Conservation (phyloP, 1,284 basidiomycete genomes). For the Fistulina hepatica region DNA sequence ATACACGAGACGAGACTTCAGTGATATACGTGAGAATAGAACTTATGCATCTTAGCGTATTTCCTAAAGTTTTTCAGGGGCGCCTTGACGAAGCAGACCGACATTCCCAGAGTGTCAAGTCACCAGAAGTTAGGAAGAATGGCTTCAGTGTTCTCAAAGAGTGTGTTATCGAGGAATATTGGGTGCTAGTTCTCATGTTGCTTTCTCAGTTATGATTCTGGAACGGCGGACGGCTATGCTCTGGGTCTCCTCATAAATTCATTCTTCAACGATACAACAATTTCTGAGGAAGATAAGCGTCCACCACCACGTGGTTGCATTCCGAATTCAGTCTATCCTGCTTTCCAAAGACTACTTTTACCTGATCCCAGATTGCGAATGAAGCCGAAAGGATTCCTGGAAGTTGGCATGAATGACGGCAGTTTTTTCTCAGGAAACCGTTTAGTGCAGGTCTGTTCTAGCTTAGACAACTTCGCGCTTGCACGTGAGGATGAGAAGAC, state of each 20-base stretch:
- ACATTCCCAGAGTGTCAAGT: no score
- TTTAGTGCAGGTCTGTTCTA: constrained; percentile 76
- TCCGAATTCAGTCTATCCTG: constrained; percentile 66
- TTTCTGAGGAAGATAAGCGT: background rate
- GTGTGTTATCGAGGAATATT: constrained; percentile 32
- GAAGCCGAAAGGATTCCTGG: constrained; percentile 67
- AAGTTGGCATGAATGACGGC: constrained; percentile 60
- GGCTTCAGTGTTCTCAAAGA: constrained; percentile 82
- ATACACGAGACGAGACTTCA: constrained; percentile 62
- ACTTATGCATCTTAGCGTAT: constrained; percentile 6
- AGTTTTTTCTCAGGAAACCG: constrained; percentile 85
- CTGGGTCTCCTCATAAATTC: constrained; percentile 78
- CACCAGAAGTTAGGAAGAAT: constrained; percentile 86
- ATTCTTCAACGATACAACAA: constrained; percentile 88
- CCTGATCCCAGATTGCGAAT: constrained; percentile 78
- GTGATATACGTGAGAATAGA: constrained; percentile 62
- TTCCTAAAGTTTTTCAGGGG: no score
- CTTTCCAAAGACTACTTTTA: constrained; percentile 82
- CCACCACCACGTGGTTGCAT: constrained; percentile 75
- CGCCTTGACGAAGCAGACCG: no score
- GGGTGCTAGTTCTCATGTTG: constrained; percentile 8
- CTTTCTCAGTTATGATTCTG: constrained; percentile 48
- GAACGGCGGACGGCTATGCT: constrained; percentile 75
- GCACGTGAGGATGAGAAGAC: constrained; percentile 75
- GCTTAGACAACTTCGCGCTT: constrained; percentile 82